Evolutionary conservation across 768 basidiomycete genomes (phyloP), one percentile per base, ranked within the genome.

Genomic region (Russula griseocarnosa): DNA sequence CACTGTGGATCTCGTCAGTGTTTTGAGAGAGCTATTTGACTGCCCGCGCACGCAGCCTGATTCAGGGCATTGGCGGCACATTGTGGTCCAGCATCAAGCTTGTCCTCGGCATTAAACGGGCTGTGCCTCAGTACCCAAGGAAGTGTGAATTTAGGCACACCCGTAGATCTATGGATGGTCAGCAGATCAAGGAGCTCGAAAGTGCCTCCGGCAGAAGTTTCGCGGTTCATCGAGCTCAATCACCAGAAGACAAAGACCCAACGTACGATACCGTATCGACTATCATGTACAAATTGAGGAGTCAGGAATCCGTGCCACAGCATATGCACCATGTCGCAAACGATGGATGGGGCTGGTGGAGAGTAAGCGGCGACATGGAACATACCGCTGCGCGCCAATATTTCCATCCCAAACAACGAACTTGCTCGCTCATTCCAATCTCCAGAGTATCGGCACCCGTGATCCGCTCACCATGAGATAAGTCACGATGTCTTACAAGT

Each of bases 331-430:
- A 86, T 70, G 32, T 76, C 75, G 4, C 79, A 84, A 20, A 83
- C 68, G 26, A 66, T 66, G 5, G 76, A 78, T 0, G 81, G 78
- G 3, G 73, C 60, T 0, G 87, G 87, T 2, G 79, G 73, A 24
- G 82, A 79, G 71, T 90, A 91, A 11, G 88, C 75, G 1, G 86
- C 83, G 11, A 90, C 79, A 64, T 83, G 32, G 18, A 24, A 24
- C 28, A 7, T 64, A 86, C 89, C 89, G 78, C 70, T 87, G 86
- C 2, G 89, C 78, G 16, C 83, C 86, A 5, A 90, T 70, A 61
- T 77, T 78, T 4, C 86, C 83, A 90, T 81, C 8, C 88, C 89
- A 9, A 84, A 86, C 18, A 88, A 73, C 3, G 70, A 73, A 9
- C 73, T 70, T 47, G 82, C 73, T 9, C 76, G 75, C 11, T 76